phyloP scores from a whole-genome alignment of 495 filamentous ascomycete species.

The Chaetomium tenue region DNA sequence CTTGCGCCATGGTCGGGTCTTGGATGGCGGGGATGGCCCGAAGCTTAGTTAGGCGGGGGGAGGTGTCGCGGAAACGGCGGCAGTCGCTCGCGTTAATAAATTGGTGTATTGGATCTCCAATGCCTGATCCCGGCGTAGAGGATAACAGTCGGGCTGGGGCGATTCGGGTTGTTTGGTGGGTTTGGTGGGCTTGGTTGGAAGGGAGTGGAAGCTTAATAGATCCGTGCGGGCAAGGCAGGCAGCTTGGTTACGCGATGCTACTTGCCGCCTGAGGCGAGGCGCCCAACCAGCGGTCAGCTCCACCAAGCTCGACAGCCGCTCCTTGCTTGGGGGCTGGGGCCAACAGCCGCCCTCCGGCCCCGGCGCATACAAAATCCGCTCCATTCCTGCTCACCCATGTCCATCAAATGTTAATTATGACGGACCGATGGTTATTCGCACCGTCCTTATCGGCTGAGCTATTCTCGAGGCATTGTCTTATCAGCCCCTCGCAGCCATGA shows the following conservation, averaged over 20 bases:
- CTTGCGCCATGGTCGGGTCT: slow-evolving; percentile 72
- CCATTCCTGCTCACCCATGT: neutral
- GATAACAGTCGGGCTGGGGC: slow-evolving; percentile 8
- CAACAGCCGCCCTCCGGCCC: neutral
- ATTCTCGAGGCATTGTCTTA: neutral
- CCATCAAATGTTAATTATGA: neutral
- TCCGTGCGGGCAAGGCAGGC: slow-evolving; percentile 29
- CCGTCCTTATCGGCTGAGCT: neutral
- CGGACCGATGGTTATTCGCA: too few species aligned
- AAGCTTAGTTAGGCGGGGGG: slow-evolving; percentile 7
- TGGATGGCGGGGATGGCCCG: slow-evolving; percentile 14
- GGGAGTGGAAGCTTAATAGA: slow-evolving; percentile 33
- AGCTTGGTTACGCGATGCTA: slow-evolving; percentile 44
- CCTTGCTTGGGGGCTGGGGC: slow-evolving; percentile 10
- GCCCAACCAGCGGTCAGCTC: slow-evolving; percentile 32
- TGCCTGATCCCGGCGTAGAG: neutral
- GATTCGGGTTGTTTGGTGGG: neutral
- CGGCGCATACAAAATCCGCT: slow-evolving; percentile 23
- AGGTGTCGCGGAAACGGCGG: neutral
- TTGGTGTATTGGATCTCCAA: neutral
- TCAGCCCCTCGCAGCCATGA: slow-evolving; percentile 7
- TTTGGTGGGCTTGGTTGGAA: slow-evolving; percentile 21
- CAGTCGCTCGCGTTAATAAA: neutral
- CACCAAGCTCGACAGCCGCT: slow-evolving; percentile 12
- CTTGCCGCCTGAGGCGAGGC: slow-evolving; percentile 41